Conservation (phyloP, 768 basidiomycete species). For the Dendrothele bispora region DNA sequence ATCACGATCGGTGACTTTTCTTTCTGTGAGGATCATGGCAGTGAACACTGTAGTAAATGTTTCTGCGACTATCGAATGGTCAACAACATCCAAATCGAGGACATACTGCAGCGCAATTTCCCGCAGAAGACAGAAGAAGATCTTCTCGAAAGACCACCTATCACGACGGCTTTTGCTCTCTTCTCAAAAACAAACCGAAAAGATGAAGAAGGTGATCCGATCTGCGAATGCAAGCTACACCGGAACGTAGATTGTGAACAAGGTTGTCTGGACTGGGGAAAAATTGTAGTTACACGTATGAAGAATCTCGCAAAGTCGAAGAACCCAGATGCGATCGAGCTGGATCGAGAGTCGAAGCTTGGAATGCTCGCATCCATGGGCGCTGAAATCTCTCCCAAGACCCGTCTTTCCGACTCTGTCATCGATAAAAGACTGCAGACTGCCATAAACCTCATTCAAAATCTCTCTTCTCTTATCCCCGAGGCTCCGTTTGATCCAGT, state of each 20-base stretch:
- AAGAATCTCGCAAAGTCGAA: constrained; percentile 22
- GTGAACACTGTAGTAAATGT: constrained; percentile 30
- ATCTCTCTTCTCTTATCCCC: not conserved
- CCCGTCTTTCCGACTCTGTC: constrained; percentile 1
- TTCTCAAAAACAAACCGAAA: not conserved
- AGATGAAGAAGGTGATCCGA: constrained; percentile 9
- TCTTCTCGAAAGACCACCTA: constrained; percentile 13
- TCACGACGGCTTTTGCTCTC: not conserved
- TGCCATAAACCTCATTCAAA: constrained; percentile 2
- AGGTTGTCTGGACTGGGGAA: constrained; percentile 39
- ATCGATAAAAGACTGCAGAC: constrained; percentile 2
- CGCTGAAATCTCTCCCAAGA: not conserved
- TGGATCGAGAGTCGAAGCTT: not conserved
- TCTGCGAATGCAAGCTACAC: constrained; percentile 28
- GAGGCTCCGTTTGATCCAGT: not conserved
- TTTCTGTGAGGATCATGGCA: constrained; percentile 33
- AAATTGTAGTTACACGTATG: constrained; percentile 15
- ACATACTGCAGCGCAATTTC: constrained; percentile 20
- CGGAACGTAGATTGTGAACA: constrained; percentile 24
- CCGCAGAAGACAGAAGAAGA: constrained; percentile 15
- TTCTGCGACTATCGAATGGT: constrained; percentile 31
- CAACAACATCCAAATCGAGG: constrained; percentile 31
- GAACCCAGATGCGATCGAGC: not conserved
- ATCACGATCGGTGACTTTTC: constrained; percentile 31
- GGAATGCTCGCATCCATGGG: not conserved